Evolutionary conservation across 345 rosid species (phyloP), one percentile per base, ranked within the genome.

Genomic region (Citrus hindsii): DNA sequence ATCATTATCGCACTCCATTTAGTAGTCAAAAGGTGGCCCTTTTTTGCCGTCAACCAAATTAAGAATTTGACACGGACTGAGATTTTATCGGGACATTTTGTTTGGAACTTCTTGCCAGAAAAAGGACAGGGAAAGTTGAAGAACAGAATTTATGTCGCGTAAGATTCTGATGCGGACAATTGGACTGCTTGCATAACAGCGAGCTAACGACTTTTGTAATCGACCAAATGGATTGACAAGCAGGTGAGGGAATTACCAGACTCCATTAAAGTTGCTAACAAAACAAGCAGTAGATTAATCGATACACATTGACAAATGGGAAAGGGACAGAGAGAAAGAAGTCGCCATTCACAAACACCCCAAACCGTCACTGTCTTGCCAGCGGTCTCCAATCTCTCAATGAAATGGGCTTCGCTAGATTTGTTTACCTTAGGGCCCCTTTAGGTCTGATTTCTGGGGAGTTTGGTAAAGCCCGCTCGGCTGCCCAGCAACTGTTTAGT

Each of bases 211-310:
- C 51, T 59, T 48, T 22, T 12, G 22, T 1, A 28, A 28, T 74
- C 60, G 21, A 61, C 64, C 75, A 72, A 72, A 55, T 72, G 19
- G 75, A 55, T 56, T 42, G 30, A 12, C 8, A 10, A 76, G 38
- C 24, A 48, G 37, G 33, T 5, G 12, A 0, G 7, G 18, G 24
- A 2, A 33, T 32, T 18, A 56, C 21, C 40, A 74, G 63, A 2
- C 28, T 75, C 78, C 69, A 48, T 65, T 27, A 37, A 75, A 80
- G 25, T 35, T 46, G 33, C 27, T 75, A 61, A 61, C 67, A 80
- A 63, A 53, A 42, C 53, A 46, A 46, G 51, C 51, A 46, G 55
- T 13, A 59, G 27, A 21, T 33, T 30, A n/a, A 14, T 65, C 6
- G 13, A 5, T 48, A 14, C 74, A 21, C 55, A 21, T 1, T 46